Evolutionary conservation across 2,329 filamentous ascomycete genomes (phyloP).

Genomic region (Xylaria sp.): DNA sequence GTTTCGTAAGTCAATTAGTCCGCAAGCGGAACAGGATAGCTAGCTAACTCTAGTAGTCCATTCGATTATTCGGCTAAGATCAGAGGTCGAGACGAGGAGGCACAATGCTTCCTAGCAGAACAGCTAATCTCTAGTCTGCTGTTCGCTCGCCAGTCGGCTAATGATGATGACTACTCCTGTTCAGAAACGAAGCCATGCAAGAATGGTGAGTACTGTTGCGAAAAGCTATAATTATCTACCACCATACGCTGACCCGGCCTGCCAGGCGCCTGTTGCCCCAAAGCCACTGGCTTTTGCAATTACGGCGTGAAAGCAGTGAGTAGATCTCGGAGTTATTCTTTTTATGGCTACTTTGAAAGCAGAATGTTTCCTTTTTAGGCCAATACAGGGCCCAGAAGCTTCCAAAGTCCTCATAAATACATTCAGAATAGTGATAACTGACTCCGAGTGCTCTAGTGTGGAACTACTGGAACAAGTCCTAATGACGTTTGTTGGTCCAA

Average conservation of each 20-base stretch:
- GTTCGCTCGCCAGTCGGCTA: neutral
- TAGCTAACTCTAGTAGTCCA: neutral
- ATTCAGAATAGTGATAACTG: too few relatives aligned
- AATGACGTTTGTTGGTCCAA: slow-evolving; percentile 49
- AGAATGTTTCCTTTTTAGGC: too few relatives aligned
- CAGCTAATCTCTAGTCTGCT: neutral
- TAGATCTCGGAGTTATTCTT: too few relatives aligned
- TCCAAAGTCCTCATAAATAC: too few relatives aligned
- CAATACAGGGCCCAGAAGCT: too few relatives aligned
- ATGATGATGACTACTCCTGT: slow-evolving; percentile 16
- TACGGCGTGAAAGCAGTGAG: slow-evolving; percentile 31
- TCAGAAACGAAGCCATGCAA: slow-evolving; percentile 4
- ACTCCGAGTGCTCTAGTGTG: too few relatives aligned
- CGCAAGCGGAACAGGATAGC: neutral
- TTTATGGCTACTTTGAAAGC: too few relatives aligned
- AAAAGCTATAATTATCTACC: neutral
- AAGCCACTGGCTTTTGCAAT: slow-evolving; percentile 20
- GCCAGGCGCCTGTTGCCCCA: slow-evolving; percentile 31
- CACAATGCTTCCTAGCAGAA: slow-evolving; percentile 9
- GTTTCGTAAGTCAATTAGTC: neutral
- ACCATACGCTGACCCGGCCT: neutral
- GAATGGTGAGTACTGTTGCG: slow-evolving; percentile 5
- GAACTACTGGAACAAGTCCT: slow-evolving; percentile 41
- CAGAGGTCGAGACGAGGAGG: neutral
- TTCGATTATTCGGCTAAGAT: slow-evolving; percentile 19